Evolutionary conservation across 768 basidiomycete genomes (phyloP).

Genomic region (Serpula lacrymans): DNA sequence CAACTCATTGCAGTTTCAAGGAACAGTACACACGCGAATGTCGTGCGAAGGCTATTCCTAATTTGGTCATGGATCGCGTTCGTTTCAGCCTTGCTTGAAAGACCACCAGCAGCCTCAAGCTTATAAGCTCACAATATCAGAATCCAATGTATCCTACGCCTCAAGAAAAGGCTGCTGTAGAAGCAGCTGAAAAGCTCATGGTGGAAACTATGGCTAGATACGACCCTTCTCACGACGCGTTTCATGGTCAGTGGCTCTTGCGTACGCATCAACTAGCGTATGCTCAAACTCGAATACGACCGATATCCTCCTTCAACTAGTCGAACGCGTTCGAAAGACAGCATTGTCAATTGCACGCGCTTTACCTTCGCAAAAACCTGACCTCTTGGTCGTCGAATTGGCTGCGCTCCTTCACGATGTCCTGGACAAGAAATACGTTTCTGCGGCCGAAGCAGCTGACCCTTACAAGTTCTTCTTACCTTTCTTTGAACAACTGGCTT

Average conservation of each 20-base stretch:
- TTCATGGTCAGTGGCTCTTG: constrained; percentile 56
- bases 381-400: constrained; percentile 76
- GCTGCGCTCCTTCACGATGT: constrained; percentile 89
- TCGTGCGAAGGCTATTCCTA: too few species aligned
- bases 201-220: constrained; percentile 68
- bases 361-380: constrained; percentile 43
- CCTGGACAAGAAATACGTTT: constrained; percentile 81
- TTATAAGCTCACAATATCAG: not conserved
- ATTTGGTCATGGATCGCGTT: too few species aligned
- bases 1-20: too few species aligned
- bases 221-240: constrained; percentile 78
- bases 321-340: constrained; percentile 77
- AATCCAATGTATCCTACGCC: constrained; percentile 47
- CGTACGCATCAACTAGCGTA: not conserved
- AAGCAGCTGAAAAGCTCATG: constrained; percentile 68
- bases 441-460: constrained; percentile 51
- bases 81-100: too few species aligned
- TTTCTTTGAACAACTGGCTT: constrained; percentile 49
- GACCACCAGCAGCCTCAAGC: too few species aligned
- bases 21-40: too few species aligned
- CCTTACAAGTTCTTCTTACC: constrained; percentile 67
- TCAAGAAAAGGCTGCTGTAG: constrained; percentile 49
- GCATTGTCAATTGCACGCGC: constrained; percentile 65
- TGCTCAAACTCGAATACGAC: constrained; percentile 8
- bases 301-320: constrained; percentile 33